phyloP scores from a whole-genome alignment of 2,329 filamentous ascomycete species.

The Aspergillus clavatus region DNA sequence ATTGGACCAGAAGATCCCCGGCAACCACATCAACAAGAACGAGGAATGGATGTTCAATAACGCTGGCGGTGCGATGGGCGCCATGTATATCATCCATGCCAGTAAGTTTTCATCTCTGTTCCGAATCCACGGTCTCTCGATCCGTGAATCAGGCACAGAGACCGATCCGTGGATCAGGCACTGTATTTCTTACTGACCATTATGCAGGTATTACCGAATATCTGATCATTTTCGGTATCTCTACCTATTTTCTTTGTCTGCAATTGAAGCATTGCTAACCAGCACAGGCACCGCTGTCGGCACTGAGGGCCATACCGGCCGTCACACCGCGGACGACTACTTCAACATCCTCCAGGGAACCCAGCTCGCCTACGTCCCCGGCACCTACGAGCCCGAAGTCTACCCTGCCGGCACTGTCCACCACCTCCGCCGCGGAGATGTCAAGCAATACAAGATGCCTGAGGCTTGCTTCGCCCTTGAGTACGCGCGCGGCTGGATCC shows the following conservation, averaged over 20 bases:
- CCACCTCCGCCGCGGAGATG: constrained; percentile 55
- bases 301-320: constrained; percentile 82
- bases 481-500: constrained; percentile 69
- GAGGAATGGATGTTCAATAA: constrained; percentile 93
- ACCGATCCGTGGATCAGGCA: not conserved
- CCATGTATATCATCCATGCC: constrained; percentile 84
- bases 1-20: constrained; percentile 50
- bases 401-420: constrained; percentile 37
- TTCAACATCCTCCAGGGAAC: constrained; percentile 70
- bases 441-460: constrained; percentile 63
- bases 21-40: constrained; percentile 58
- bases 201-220: constrained; percentile 67
- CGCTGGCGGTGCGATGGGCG: constrained; percentile 84
- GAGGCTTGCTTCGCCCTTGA: constrained; percentile 37
- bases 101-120: constrained; percentile 48
- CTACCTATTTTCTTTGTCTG: not conserved
- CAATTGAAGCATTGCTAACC: not conserved
- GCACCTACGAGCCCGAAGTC: constrained; percentile 34
- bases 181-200: not conserved
- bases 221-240: constrained; percentile 72
- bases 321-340: constrained; percentile 90
- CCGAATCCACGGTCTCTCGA: no score
- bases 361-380: constrained; percentile 37
- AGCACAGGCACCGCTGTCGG: constrained; percentile 47
- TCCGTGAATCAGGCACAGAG: no score